Base-by-base conservation (phyloP, 1,139 yeast species). In the Protomyces gravidus region DNA sequence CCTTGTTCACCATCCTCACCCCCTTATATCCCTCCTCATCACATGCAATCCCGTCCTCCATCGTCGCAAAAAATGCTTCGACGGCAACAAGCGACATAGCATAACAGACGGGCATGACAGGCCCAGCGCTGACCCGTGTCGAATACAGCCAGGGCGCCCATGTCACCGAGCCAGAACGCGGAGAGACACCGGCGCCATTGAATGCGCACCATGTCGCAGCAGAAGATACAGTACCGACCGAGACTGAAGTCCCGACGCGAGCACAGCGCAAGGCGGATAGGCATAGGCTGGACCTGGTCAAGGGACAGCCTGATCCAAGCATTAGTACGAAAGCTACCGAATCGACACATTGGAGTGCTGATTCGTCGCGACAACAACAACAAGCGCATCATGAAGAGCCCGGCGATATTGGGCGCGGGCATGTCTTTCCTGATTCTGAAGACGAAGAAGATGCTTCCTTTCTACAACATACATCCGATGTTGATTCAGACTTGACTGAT, bases 251-350 rank as follows among this genome's bases (percentile, higher is more conserved):
- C 7, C 36, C 36, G 3, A 30, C 36, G 15, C 42, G 17, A 15
- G 42, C 39, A 46, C 51, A 45, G 9, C 58, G 46, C 26, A 21
- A n/a, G 42, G 25, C 26, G 26, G 47, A 30, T 25, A 45, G 48
- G 19, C 45, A 50, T 7, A 21, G 46, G 15, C 51, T 50, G 4
- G 46, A 32, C 11, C 46, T 46, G 2, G 28, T 39, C 19, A 45
- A 50, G n/a, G 27, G 51, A 11, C 51, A 53, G 30, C 58, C 58
- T 15, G 51, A 53, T 26, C 51, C 58, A 4, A 33, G 27, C 26
- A 30, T 53, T 47, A 46, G 28, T 27, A 53, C 58, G 21, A 53
- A 53, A 32, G 58, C 58, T 5, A 7, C 39, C 21, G 58, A 53
- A 23, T 49, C 58, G 21, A 53, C 58, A 1, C 48, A 50, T 11